Evolutionary conservation across 78 protist species (phyloP).

Genomic region (Dictyostelium brefeldianum): DNA sequence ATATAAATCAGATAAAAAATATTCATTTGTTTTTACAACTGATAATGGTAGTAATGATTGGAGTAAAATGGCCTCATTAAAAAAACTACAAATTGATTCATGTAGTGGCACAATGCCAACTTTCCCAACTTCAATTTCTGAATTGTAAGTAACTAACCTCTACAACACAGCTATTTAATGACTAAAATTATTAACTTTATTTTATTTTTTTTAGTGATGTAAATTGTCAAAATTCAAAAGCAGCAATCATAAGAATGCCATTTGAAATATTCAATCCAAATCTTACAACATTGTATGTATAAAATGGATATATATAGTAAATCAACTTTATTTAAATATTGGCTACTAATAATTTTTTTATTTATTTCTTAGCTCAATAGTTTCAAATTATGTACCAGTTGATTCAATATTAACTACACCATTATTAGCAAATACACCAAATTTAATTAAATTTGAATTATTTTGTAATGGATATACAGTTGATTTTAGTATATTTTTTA

Average conservation of each 20-base stretch:
- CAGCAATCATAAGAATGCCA: neutral
- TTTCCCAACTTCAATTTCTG: neutral
- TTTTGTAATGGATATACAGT: neutral
- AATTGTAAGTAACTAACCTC: too few relatives aligned
- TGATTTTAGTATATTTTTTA: neutral
- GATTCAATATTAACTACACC: neutral
- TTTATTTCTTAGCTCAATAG: neutral
- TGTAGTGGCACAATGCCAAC: neutral
- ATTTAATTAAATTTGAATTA: neutral
- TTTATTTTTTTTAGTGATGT: neutral
- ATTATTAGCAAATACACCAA: neutral
- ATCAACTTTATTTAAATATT: too few relatives aligned
- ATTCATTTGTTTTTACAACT: neutral
- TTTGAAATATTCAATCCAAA: neutral
- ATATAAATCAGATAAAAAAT: neutral
- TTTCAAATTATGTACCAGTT: neutral
- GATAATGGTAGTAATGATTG: conserved; percentile 4
- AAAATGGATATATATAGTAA: too few relatives aligned
- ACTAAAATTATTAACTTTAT: neutral
- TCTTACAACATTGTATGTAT: neutral
- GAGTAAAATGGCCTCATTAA: neutral
- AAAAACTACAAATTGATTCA: neutral
- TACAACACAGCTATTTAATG: too few relatives aligned
- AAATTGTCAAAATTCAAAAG: neutral
- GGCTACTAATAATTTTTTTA: neutral